phyloP scores from a whole-genome alignment of 2,329 filamentous ascomycete species.

The Westerdykella sp. region DNA sequence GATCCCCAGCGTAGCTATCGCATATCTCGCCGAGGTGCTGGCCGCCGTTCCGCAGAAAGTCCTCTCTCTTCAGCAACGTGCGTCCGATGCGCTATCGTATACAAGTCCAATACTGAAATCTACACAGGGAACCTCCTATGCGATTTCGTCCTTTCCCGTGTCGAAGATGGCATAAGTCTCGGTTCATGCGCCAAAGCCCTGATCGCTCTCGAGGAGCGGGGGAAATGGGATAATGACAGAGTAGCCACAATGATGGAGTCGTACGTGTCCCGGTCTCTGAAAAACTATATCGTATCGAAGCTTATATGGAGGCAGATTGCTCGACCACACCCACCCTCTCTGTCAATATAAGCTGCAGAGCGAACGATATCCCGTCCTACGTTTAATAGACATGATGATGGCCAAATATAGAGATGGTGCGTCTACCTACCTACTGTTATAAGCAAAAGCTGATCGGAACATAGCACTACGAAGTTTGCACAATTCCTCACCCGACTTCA shows the following conservation, averaged over 20 bases:
- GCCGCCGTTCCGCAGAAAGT: constrained; percentile 48
- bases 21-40: constrained; percentile 48
- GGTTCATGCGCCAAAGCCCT: constrained; percentile 55
- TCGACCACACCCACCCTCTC: constrained; percentile 52
- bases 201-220: constrained; percentile 52
- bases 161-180: constrained; percentile 49
- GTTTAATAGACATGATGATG: constrained; percentile 57
- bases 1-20: constrained; percentile 32
- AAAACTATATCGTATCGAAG: constrained; percentile 9
- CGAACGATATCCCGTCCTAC: constrained; percentile 55
- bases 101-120: no score
- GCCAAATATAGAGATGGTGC: constrained; percentile 53
- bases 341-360: constrained; percentile 57
- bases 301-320: constrained; percentile 14
- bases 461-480: constrained; percentile 44
- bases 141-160: constrained; percentile 59
- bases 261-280: constrained; percentile 28
- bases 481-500: constrained; percentile 47
- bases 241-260: constrained; percentile 49
- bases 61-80: constrained; percentile 54
- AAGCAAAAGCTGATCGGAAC: constrained; percentile 8
- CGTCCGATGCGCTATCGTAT: constrained; percentile 7
- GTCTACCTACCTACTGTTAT: constrained; percentile 7
- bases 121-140: constrained; percentile 51
- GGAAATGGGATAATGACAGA: constrained; percentile 54